Percentiles rank a stretch among this genome's conserved stretches.
Conservation (phyloP, 2,329 filamentous ascomycete species). For the Trichoderma koningii region DNA sequence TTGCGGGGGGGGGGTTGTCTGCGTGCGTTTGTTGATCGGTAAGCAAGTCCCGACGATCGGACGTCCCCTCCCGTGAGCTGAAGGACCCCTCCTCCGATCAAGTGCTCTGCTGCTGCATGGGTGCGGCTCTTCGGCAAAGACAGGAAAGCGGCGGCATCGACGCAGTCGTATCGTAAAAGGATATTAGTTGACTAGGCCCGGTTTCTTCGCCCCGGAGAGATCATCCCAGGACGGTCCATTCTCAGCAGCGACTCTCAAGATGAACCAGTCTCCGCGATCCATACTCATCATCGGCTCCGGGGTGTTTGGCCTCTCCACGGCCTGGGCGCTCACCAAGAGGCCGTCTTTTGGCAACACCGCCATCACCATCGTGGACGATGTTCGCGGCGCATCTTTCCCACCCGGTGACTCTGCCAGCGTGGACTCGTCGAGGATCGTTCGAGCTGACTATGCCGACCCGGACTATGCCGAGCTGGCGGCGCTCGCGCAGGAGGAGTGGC, state of each 20-base stretch:
- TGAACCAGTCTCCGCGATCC: constrained; percentile 46
- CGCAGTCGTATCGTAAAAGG: not conserved
- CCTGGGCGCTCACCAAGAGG: constrained; percentile 68
- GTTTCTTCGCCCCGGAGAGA: not conserved
- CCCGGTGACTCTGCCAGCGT: constrained; percentile 61
- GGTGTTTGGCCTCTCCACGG: constrained; percentile 62
- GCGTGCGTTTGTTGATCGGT: not conserved
- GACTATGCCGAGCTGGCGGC: constrained; percentile 75
- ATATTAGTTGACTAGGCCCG: not conserved
- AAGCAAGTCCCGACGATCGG: constrained; percentile 21
- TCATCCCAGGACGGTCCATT: not conserved
- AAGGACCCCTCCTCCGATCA: constrained; percentile 5
- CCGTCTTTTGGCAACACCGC: constrained; percentile 53
- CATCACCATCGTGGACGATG: constrained; percentile 63
- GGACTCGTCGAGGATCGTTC: constrained; percentile 65
- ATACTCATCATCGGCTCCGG: constrained; percentile 71
- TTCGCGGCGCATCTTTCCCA: constrained; percentile 56
- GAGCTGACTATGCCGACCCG: constrained; percentile 77
- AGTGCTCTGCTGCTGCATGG: not conserved
- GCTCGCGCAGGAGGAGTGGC: constrained; percentile 70
- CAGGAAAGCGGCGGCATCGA: constrained; percentile 2
- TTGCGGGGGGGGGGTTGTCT: not conserved
- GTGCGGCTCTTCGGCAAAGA: not conserved
- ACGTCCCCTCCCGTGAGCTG: not conserved
- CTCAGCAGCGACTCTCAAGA: constrained; percentile 25